Evolutionary conservation across 257 asterid species (phyloP).

Genomic region (Plantago elongata): DNA sequence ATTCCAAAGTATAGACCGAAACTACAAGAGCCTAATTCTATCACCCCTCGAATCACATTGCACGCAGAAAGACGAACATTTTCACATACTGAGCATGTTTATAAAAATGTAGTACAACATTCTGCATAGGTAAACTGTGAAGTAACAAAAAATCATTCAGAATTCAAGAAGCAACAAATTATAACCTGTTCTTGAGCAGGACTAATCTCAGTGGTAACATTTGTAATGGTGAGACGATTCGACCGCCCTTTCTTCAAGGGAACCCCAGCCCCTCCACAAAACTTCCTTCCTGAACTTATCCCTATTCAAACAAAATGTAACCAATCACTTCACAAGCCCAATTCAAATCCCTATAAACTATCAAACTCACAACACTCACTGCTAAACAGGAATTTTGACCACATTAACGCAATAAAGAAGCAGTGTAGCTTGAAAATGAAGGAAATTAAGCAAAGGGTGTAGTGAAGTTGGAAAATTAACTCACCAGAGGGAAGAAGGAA

Average conservation of each 20-base stretch:
- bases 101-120: not conserved
- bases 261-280: constrained; percentile 48
- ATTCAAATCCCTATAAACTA: not conserved
- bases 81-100: constrained; percentile 2
- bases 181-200: constrained; percentile 62
- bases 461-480: not conserved
- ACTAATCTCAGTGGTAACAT: constrained; percentile 63
- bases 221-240: constrained; percentile 54
- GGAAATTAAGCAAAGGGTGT: constrained; percentile 12
- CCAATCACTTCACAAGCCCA: constrained; percentile 3
- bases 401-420: constrained; percentile 9
- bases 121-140: not conserved
- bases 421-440: constrained; percentile 9
- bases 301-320: constrained; percentile 30
- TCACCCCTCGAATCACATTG: not conserved
- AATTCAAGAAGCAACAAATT: not conserved
- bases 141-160: not conserved
- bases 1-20: no score
- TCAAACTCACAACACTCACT: not conserved
- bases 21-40: no score
- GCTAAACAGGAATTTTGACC: not conserved
- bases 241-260: constrained; percentile 47
- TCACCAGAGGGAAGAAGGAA: constrained; percentile 42
- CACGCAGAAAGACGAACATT: not conserved
- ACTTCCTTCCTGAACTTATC: constrained; percentile 44